phyloP scores from a whole-genome alignment of 2,329 filamentous ascomycete species.

The Calycina marina region DNA sequence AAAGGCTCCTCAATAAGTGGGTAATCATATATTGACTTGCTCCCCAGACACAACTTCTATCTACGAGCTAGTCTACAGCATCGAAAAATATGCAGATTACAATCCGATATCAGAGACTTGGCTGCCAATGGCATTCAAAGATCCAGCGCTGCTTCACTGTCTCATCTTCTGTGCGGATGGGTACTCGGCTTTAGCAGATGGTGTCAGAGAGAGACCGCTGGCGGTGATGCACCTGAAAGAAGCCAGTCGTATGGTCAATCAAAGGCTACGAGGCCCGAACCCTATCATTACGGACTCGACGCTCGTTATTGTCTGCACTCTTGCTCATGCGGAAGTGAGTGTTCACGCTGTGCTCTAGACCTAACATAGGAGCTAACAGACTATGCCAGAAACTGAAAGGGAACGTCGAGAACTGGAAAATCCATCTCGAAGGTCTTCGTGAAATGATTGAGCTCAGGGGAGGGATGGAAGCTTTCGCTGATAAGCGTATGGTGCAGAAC shows the following conservation, averaged over 20 bases:
- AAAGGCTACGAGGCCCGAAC: background rate
- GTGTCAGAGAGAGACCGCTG: background rate
- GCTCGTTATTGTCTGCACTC: background rate
- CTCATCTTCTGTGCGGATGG: background rate
- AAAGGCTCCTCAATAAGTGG: no score
- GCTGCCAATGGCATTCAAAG: background rate
- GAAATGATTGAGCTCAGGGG: background rate
- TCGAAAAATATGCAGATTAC: background rate
- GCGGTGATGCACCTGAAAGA: background rate
- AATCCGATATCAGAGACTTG: background rate
- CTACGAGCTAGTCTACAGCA: background rate
- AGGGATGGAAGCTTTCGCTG: background rate
- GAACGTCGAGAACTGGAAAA: background rate
- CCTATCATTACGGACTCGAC: background rate
- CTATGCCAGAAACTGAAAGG: background rate
- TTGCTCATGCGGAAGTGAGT: background rate
- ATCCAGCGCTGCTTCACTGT: background rate
- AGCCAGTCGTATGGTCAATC: background rate
- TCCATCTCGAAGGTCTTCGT: background rate
- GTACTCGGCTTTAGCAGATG: background rate
- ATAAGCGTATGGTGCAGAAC: background rate
- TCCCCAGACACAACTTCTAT: background rate
- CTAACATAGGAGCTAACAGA: no score
- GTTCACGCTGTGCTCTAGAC: background rate
- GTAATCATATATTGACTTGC: no score